Evolutionary conservation across 495 filamentous ascomycete genomes (phyloP), one percentile per base, ranked within the genome.

Genomic region (Hypoxylon lienhwacheense): DNA sequence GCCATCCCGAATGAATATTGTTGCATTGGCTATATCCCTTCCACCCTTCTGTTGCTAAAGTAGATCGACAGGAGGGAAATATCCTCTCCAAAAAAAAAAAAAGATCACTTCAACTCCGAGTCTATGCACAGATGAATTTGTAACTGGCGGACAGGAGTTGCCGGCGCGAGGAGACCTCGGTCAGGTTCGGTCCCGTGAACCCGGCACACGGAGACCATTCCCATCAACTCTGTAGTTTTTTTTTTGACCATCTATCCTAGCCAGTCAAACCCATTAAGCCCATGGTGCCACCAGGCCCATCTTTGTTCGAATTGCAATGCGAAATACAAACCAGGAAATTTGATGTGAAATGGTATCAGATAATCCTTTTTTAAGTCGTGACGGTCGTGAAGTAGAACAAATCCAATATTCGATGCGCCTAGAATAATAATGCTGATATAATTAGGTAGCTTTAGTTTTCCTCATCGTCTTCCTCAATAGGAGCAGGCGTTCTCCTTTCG

Each of bases 381-480:
- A 59, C 32, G 31, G 41, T 59, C 55, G 47, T 56, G 37, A 54
- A 59, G 41, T 32, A 55, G 45, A 24, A 14, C n/a, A 48, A 53
- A 64, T 25, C 36, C 51, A 47, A 17, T 19, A 22, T 29, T 41
- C 29, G n/a, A 28, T 32, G 22, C 28, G 26, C 19, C 24, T 43
- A 34, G 20, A 47, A 17, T 7, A 41, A 24, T 7, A 17, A 29
- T 43, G 40, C 3, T 36, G 15, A 21, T 53, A n/a, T 29, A 11
- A 31, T 28, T 17, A 21, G 21, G 43, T 10, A 36, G 4, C 7
- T 17, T 51, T 41, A 65, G 29, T 57, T 64, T 37, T 80, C 81
- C 64, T 89, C 86, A 14, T 85, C 84, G 63, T 93, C 89, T 69
- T 96, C 91, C 69, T 90, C 88, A 6, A 95, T 89, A 0, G 84